A percentile compares a stretch with the other conserved stretches of the same genome.
Evolutionary conservation across 768 basidiomycete species (phyloP).

Genomic region (Pleurotus salmoneostramineus): DNA sequence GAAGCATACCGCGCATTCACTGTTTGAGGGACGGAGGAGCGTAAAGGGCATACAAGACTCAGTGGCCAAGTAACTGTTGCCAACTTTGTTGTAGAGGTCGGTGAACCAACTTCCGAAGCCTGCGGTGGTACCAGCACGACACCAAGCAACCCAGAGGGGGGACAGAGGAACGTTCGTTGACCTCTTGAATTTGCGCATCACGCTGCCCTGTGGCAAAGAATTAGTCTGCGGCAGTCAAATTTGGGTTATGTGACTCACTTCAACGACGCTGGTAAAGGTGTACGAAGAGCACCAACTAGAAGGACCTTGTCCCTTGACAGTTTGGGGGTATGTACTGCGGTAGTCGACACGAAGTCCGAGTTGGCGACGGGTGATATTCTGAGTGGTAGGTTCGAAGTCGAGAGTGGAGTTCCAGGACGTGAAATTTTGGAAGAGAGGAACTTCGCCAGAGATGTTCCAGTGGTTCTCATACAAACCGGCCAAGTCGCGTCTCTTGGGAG

Average conservation of each 20-base stretch:
- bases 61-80: background rate
- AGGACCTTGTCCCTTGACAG: background rate
- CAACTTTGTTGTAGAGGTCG: background rate
- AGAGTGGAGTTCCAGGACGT: background rate
- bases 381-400: too few species aligned
- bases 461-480: background rate
- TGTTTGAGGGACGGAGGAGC: background rate
- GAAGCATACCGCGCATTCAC: background rate
- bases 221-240: background rate
- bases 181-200: conserved; percentile 4
- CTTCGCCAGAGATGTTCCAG: background rate
- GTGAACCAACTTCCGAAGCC: background rate
- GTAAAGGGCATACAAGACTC: background rate
- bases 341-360: background rate
- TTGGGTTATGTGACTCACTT: background rate
- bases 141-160: conserved; percentile 5
- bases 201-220: background rate
- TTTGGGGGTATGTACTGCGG: background rate
- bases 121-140: conserved; percentile 1
- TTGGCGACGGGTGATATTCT: too few species aligned
- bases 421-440: background rate
- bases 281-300: background rate
- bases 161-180: conserved; percentile 3
- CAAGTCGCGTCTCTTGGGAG: background rate
- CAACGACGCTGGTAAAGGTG: background rate